Evolutionary conservation across 2,329 filamentous ascomycete species (phyloP).

Genomic region (Ophiostoma quercus): DNA sequence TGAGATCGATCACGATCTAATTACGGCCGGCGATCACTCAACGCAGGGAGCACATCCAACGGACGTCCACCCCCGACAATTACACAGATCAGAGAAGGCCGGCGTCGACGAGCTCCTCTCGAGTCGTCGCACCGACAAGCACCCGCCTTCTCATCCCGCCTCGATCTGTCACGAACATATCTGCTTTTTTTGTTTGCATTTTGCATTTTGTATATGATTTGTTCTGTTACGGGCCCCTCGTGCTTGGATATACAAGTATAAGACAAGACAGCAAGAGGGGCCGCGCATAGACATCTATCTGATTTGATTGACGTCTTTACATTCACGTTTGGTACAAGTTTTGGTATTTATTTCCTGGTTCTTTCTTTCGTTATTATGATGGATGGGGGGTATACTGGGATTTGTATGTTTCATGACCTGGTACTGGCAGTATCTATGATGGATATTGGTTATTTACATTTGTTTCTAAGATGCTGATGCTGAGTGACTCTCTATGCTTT

Average conservation of each 20-base stretch:
- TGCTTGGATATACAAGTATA: neutral
- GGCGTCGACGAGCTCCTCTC: neutral
- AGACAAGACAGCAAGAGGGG: neutral
- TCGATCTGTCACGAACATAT: neutral
- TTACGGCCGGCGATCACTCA: neutral
- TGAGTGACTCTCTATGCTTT: neutral
- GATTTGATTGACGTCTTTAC: neutral
- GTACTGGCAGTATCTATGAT: constrained; percentile 18
- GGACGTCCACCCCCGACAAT: constrained; percentile 1
- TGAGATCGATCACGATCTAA: neutral
- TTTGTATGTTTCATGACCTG: constrained; percentile 21
- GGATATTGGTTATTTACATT: constrained; percentile 1
- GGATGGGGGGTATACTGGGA: constrained; percentile 18
- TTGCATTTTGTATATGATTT: neutral
- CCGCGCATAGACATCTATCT: constrained; percentile 10
- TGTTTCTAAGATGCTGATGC: neutral
- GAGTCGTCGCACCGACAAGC: neutral
- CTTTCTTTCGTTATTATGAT: constrained; percentile 14
- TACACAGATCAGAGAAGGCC: neutral
- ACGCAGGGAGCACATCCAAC: neutral
- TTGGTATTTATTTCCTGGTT: constrained; percentile 13
- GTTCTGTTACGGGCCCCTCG: neutral
- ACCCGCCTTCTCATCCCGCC: neutral
- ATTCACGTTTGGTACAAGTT: constrained; percentile 15
- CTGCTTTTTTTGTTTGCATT: neutral